Conservation (phyloP, 352 stramenopile genomes). For the Phytophthora pseudosyringae region DNA sequence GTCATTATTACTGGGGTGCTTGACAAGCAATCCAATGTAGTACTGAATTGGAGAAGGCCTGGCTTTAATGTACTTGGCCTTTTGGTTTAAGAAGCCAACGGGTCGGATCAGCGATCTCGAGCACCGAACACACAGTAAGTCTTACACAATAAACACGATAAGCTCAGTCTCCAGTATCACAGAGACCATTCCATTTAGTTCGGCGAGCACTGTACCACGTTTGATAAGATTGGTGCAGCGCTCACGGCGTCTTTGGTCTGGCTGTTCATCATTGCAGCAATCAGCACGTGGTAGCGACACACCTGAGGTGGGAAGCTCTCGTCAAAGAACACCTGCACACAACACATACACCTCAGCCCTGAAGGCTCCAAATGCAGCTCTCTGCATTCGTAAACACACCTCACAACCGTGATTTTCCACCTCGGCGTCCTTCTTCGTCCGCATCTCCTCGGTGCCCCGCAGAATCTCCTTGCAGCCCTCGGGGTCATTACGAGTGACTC, state of each 20-base stretch:
- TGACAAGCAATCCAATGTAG: too few species aligned
- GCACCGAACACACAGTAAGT: constrained; percentile 89
- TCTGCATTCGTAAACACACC: constrained; percentile 32
- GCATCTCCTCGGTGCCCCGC: constrained; percentile 71
- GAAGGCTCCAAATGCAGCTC: not conserved
- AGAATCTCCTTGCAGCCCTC: constrained; percentile 64
- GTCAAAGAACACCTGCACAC: constrained; percentile 47
- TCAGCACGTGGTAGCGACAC: constrained; percentile 92
- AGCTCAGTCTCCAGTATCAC: not conserved
- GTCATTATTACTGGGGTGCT: too few species aligned
- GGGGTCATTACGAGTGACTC: constrained; percentile 38
- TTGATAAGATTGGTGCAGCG: constrained; percentile 66
- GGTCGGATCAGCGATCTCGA: constrained; percentile 77
- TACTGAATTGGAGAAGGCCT: too few species aligned
- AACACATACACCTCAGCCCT: constrained; percentile 1
- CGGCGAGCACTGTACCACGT: constrained; percentile 38
- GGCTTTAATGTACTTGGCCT: constrained; percentile 96
- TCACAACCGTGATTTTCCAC: constrained; percentile 78
- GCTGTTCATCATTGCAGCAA: constrained; percentile 96
- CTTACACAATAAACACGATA: constrained; percentile 39
- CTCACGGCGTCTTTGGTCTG: constrained; percentile 97
- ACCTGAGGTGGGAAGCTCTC: constrained; percentile 48
- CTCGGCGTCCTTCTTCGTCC: constrained; percentile 59
- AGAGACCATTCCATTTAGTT: constrained; percentile 2
- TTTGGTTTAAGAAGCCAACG: too few species aligned